Base-by-base conservation (phyloP, 345 rosid species). In the Populus simonii region DNA sequence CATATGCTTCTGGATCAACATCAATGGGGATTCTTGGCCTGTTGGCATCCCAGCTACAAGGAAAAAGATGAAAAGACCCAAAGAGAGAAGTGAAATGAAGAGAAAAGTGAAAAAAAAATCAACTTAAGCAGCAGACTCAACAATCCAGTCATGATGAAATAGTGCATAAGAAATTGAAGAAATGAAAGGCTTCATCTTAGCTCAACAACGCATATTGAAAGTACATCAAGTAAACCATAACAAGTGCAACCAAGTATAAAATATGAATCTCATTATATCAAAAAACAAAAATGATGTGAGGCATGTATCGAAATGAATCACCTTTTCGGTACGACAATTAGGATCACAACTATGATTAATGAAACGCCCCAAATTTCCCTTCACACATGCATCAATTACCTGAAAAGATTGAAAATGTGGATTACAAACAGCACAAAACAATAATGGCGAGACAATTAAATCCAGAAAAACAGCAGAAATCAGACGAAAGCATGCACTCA, bases 331-430 rank as follows among this genome's bases (percentile, higher is more conserved):
- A 59, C 94, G 98, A 83, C 99, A 93, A 86, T 96, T 96, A 71
- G 99, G 99, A 83, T 96, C 95, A 85, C 99, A 96, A 75, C 99
- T 96, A 81, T 96, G 99, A 86, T 96, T 96, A 66, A 96, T 92
- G 85, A 96, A 96, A 82, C 98, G 97, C 76, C 97, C 99, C 89
- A 96, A 73, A 80, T 96, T 96, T 75, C 98, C 99, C 88, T 96
- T 96, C 6, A 85, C 93, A 85, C 92, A 92, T 57, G 99, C 99
- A 84, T 92, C 98, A 72, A 93, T 96, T 69, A 96, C 97, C 99
- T 96, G 94, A 81, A 80, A 83, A 43, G 57, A 80, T 20, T 71
- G 59, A 72, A 81, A 75, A 51, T 17, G 83, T n/a, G 51, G 62
- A 74, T 39, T 45, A 67, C n/a, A 31, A 74, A 76, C 57, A 25